Conservation (phyloP, 176 grass and related monocot genomes). For the Luzula sylvatica region DNA sequence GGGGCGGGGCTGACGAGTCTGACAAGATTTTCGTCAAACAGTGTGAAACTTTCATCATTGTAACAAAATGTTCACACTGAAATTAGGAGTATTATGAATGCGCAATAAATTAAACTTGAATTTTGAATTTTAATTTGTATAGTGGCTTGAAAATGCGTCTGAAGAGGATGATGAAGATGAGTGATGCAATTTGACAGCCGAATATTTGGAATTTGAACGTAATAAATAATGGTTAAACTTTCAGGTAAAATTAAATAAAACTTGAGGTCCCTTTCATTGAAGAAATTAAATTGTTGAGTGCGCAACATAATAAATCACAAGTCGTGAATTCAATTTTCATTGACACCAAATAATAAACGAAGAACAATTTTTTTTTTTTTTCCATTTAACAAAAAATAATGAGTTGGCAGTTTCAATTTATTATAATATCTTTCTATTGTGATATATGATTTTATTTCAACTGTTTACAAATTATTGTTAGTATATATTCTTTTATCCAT, state of each 20-base stretch:
- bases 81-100: background rate
- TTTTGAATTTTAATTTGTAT: slow-evolving; percentile 17
- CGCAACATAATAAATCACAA: too few relatives aligned
- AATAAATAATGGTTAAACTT: background rate
- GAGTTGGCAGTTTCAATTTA: too few relatives aligned
- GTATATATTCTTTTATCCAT: too few relatives aligned
- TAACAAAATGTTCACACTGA: background rate
- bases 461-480: too few relatives aligned
- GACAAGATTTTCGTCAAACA: slow-evolving; percentile 83
- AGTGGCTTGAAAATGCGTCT: slow-evolving; percentile 74
- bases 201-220: slow-evolving; percentile 5
- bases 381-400: too few relatives aligned
- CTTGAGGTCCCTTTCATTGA: too few relatives aligned
- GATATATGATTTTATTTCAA: too few relatives aligned
- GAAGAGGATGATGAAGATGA: slow-evolving; percentile 71
- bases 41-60: slow-evolving; percentile 50
- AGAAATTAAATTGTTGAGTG: too few relatives aligned
- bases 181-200: slow-evolving; percentile 8
- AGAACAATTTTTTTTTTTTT: too few relatives aligned
- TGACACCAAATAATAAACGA: too few relatives aligned
- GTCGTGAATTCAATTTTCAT: too few relatives aligned
- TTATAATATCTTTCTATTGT: too few relatives aligned
- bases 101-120: background rate
- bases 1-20: slow-evolving; percentile 52
- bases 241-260: background rate